Percentiles rank a stretch among this genome's conserved stretches.
Evolutionary conservation across 2,329 filamentous ascomycete species (phyloP).

Genomic region (Diaporthe sp.): DNA sequence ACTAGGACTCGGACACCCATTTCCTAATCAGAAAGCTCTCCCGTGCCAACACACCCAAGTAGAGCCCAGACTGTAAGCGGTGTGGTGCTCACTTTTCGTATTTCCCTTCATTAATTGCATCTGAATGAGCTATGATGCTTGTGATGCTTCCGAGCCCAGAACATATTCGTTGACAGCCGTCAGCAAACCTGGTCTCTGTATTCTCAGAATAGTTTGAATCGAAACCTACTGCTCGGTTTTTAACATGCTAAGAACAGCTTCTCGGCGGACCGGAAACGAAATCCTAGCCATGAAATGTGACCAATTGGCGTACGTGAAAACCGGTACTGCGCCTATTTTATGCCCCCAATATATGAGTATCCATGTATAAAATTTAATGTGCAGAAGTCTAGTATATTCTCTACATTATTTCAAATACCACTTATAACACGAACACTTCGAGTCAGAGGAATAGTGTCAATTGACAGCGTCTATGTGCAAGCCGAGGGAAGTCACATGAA

Average conservation of each 20-base stretch:
- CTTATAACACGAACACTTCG: background rate
- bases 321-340: background rate
- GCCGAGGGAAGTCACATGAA: background rate
- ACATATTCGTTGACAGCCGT: no score
- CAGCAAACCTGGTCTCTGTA: background rate
- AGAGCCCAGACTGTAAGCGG: background rate
- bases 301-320: no score
- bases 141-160: no score
- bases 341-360: background rate
- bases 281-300: background rate
- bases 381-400: background rate
- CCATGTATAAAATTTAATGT: background rate
- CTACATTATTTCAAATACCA: background rate
- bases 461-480: background rate
- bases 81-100: no score
- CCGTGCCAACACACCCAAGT: rapidly evolving
- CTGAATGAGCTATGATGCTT: no score
- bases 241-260: background rate
- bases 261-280: background rate
- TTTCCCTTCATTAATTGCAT: no score
- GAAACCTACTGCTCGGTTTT: background rate
- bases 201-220: background rate
- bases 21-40: background rate
- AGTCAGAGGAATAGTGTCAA: background rate
- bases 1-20: background rate